Base-by-base conservation (phyloP, 345 rosid genomes). In the Kernera saxatilis region DNA sequence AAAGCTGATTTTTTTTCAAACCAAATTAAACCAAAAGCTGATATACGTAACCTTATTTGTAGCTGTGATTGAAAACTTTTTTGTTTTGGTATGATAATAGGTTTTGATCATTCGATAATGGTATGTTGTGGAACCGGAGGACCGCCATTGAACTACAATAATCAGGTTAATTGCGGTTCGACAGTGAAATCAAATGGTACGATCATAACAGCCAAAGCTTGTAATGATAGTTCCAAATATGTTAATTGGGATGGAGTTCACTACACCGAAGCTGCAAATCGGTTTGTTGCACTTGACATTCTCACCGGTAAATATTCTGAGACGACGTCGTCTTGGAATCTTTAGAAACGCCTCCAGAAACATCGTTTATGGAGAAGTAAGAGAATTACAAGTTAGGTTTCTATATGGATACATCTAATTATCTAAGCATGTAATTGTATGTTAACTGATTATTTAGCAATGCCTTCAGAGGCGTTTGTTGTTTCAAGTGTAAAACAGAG, bases 161-260 rank as follows among this genome's bases (percentile, higher is more conserved):
- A 76, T 45, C 65, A 83, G 27, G 44, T 91, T 53, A 2, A 59
- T 2, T 94, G 99, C 53, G 99, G 99, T 44, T 86, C 80, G 26
- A 94, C 93, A 12, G 84, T 70, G 70, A 86, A 74, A 27, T 35
- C 85, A 33, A 83, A 91, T 25, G 93, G 93, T 22, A 82, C 84
- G 1, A 46, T 84, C 22, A 58, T 84, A 55, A 83, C 84, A 10
- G 85, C 87, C 29, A 83, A 80, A 71, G 79, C 82, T 19, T 91
- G 97, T 72, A 70, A 35, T 59, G 97, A 84, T 46, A 85, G 86
- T 73, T 87, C 91, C 27, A 90, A 94, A 71, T 84, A 91, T 77
- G 86, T 94, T 15, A 94, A 77, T 13, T 94, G 99, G 99, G 99
- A 94, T 67, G 99, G 99, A 23, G 82, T 91, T 67, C 99, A 94